Evolutionary conservation across 2,329 filamentous ascomycete genomes (phyloP).

Genomic region (Grosmannia huntii): DNA sequence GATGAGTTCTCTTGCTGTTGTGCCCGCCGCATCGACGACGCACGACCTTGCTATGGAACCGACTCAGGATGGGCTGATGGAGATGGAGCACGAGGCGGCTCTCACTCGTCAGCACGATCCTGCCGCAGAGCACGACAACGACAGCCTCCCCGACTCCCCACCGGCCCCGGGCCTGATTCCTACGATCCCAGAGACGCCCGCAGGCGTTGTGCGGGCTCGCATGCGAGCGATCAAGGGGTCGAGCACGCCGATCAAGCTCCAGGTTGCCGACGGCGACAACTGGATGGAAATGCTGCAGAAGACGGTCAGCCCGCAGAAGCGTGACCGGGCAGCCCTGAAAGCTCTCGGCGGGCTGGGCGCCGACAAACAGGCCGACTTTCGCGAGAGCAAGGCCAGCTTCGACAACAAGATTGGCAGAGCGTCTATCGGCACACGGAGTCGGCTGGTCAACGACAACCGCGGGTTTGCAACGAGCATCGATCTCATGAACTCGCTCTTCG

Average conservation of each 20-base stretch:
- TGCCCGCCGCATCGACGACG: conserved; percentile 33
- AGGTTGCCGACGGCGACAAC: conserved; percentile 60
- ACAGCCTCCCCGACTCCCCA: conserved; percentile 31
- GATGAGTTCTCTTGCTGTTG: conserved; percentile 49
- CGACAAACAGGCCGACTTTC: conserved; percentile 32
- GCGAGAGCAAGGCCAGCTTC: conserved; percentile 16
- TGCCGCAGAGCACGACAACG: conserved; percentile 52
- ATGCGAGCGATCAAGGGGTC: conserved; percentile 51
- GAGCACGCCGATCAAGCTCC: conserved; percentile 43
- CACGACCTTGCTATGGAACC: conserved; percentile 58
- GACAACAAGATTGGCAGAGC: conserved; percentile 5
- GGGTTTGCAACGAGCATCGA: conserved; percentile 84
- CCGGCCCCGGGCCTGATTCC: conserved; percentile 31
- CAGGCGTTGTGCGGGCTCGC: conserved; percentile 49
- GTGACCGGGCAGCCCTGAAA: conserved; percentile 64
- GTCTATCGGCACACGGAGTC: conserved; percentile 17
- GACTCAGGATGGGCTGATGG: conserved; percentile 60
- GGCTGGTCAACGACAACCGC: conserved; percentile 34
- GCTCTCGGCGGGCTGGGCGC: conserved; percentile 45
- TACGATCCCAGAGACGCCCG: conserved; percentile 39
- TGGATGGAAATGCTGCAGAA: conserved; percentile 92
- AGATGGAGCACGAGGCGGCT: conserved; percentile 64
- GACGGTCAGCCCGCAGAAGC: conserved; percentile 87
- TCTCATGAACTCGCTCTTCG: conserved; percentile 89
- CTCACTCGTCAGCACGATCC: conserved; percentile 61